These are phyloP conservation scores for Penicillium silybi DNA, from an alignment of 495 filamentous ascomycete genomes.

Conservation along the genomic window DNA sequence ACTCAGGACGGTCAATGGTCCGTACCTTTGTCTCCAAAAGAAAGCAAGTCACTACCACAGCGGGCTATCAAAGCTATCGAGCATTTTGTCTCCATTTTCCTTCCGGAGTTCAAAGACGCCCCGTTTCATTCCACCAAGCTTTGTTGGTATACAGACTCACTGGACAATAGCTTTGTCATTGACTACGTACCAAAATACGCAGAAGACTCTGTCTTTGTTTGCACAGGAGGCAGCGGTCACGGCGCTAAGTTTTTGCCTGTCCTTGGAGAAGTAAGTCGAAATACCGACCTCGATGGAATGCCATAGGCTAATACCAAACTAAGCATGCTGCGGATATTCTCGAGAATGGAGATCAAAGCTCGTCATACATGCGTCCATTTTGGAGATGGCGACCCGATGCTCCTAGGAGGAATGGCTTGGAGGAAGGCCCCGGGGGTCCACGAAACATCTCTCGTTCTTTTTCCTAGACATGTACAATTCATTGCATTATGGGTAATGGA, in stretches of 20 bases:
- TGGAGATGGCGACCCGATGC: conserved; percentile 15
- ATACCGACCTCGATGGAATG: background rate
- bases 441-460: conserved; percentile 9
- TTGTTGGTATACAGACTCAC: conserved; percentile 22
- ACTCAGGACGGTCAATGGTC: conserved; percentile 17
- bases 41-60: conserved; percentile 5
- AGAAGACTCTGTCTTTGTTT: conserved; percentile 17
- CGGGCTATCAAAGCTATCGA: conserved; percentile 5
- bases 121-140: conserved; percentile 20
- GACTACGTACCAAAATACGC: conserved; percentile 13
- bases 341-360: conserved; percentile 9
- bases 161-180: conserved; percentile 21
- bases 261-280: conserved; percentile 11
- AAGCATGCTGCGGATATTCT: conserved; percentile 21
- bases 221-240: conserved; percentile 21
- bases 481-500: no score
- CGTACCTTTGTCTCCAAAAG: conserved; percentile 8
- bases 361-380: conserved; percentile 18
- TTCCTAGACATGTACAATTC: no score
- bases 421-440: conserved; percentile 13
- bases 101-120: conserved; percentile 9
- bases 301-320: background rate
- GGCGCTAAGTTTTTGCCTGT: conserved; percentile 21
- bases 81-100: conserved; percentile 15
- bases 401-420: conserved; percentile 14